phyloP scores from a whole-genome alignment of 31 red algal genomes.

The Asparagopsis taxiformis region DNA sequence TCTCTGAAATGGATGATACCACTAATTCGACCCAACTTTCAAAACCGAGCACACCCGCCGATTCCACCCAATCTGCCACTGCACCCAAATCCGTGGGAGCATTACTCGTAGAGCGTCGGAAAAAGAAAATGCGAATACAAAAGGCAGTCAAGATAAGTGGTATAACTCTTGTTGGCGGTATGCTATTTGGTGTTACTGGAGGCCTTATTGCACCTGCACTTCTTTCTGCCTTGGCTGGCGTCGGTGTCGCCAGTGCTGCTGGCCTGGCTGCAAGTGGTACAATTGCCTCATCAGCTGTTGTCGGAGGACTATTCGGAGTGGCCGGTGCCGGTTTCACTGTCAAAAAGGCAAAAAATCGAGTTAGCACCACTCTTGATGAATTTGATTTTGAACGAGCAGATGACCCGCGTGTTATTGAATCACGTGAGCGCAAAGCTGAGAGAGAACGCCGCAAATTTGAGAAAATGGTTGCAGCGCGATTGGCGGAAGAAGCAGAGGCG shows the following conservation, averaged over 20 bases:
- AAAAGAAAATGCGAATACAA: slow-evolving; percentile 44
- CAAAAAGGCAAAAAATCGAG: slow-evolving; percentile 83
- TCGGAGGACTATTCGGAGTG: slow-evolving; percentile 88
- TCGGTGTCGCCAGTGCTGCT: slow-evolving; percentile 79
- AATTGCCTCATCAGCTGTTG: slow-evolving; percentile 79
- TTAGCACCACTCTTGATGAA: slow-evolving; percentile 70
- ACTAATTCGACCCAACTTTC: neutral
- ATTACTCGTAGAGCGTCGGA: slow-evolving; percentile 31
- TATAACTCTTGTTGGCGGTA: slow-evolving; percentile 87
- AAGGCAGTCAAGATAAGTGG: slow-evolving; percentile 85
- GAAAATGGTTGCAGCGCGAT: slow-evolving; percentile 17
- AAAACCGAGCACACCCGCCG: neutral
- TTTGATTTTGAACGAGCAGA: slow-evolving; percentile 84
- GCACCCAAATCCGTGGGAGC: slow-evolving; percentile 23
- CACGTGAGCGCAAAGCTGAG: slow-evolving; percentile 24
- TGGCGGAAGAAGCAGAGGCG: slow-evolving; percentile 18
- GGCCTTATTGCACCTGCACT: slow-evolving; percentile 89
- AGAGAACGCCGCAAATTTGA: slow-evolving; percentile 19
- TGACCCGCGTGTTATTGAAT: slow-evolving; percentile 58
- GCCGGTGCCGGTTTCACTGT: slow-evolving; percentile 78
- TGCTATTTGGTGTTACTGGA: slow-evolving; percentile 92
- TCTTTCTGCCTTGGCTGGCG: slow-evolving; percentile 76
- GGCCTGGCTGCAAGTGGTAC: slow-evolving; percentile 82
- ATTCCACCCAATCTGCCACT: neutral
- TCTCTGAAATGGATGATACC: slow-evolving; percentile 1